These are phyloP conservation scores for Telfairia occidentalis DNA, from an alignment of 331 rosid genomes.

Conservation along the genomic window DNA sequence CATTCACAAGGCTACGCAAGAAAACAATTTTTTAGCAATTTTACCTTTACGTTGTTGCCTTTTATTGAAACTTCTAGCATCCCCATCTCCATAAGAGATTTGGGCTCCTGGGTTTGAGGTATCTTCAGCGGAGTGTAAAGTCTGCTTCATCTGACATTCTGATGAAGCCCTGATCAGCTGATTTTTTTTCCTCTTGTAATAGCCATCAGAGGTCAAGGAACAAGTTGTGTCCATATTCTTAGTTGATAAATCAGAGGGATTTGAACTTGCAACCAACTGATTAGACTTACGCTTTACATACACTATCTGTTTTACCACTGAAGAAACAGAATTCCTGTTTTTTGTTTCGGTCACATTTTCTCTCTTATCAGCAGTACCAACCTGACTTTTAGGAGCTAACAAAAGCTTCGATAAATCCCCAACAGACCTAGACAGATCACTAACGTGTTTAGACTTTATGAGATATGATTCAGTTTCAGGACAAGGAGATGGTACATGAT, in stretches of 20 bases:
- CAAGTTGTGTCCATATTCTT: slow-evolving; percentile 37
- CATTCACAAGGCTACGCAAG: not conserved
- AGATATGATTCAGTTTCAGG: slow-evolving; percentile 30
- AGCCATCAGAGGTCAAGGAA: slow-evolving; percentile 49
- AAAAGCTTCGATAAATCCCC: slow-evolving; percentile 27
- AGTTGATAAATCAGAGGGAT: slow-evolving; percentile 32
- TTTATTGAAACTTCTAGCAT: slow-evolving; percentile 43
- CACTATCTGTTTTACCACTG: slow-evolving; percentile 40
- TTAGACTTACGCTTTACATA: slow-evolving; percentile 73
- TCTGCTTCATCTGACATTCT: slow-evolving; percentile 37
- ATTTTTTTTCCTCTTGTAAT: slow-evolving; percentile 79
- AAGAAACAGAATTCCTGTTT: slow-evolving; percentile 28
- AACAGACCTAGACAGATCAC: slow-evolving; percentile 25
- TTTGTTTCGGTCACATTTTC: slow-evolving; percentile 36
- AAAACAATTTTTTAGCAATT: slow-evolving; percentile 17
- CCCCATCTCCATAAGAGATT: slow-evolving; percentile 29
- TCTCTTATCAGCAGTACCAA: slow-evolving; percentile 22
- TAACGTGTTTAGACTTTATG: slow-evolving; percentile 22
- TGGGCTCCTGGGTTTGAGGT: slow-evolving; percentile 32
- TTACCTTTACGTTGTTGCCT: slow-evolving; percentile 61
- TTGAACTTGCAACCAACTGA: slow-evolving; percentile 78
- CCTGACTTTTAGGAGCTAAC: slow-evolving; percentile 36
- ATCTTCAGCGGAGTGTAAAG: slow-evolving; percentile 26
- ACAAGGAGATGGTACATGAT: slow-evolving; percentile 27
- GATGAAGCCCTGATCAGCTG: slow-evolving; percentile 66